Percentiles rank a stretch among this genome's conserved stretches.
phyloP scores from a whole-genome alignment of 1,284 basidiomycete species.

The Ustilago lituana region DNA sequence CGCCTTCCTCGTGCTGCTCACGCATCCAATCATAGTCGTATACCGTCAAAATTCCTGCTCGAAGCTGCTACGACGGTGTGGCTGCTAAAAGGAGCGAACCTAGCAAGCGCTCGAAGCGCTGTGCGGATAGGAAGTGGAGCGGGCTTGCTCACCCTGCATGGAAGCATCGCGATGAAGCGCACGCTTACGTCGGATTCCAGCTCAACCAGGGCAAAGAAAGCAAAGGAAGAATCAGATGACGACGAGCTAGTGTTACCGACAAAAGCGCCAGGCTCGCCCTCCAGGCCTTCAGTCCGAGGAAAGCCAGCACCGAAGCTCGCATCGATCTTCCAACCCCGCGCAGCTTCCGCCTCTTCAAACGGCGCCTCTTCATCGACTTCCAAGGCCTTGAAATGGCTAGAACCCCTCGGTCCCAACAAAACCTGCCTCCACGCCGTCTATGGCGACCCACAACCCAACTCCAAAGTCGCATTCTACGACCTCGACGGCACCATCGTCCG shows the following conservation, averaged over 20 bases:
- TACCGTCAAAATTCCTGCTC: too few relatives aligned
- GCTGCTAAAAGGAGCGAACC: neutral
- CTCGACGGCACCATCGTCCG: slow-evolving; percentile 57
- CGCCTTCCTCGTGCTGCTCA: too few relatives aligned
- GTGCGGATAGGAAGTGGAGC: slow-evolving; percentile 1
- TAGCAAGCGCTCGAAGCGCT: slow-evolving; percentile 11
- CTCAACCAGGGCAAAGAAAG: slow-evolving; percentile 5
- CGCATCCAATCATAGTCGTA: too few relatives aligned
- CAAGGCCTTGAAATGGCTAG: slow-evolving; percentile 32
- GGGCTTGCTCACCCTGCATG: neutral
- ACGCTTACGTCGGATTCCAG: neutral
- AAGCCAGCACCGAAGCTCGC: slow-evolving; percentile 28
- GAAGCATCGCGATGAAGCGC: slow-evolving; percentile 22
- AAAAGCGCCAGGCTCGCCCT: slow-evolving; percentile 2
- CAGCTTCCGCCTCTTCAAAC: neutral
- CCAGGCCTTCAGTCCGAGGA: neutral
- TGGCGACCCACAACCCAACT: slow-evolving; percentile 20
- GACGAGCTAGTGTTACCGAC: slow-evolving; percentile 9
- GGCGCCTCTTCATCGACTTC: slow-evolving; percentile 1
- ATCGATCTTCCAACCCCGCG: slow-evolving; percentile 37
- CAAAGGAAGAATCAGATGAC: slow-evolving; percentile 7
- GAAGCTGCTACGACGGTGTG: slow-evolving; percentile 21
- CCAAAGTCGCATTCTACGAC: slow-evolving; percentile 55
- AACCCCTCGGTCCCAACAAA: slow-evolving; percentile 15
- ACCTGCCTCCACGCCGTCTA: slow-evolving; percentile 42